A percentile compares a stretch with the other conserved stretches of the same genome.
Evolutionary conservation across 2,329 filamentous ascomycete species (phyloP).

Genomic region (Zelopaecilomyces penicillatus): DNA sequence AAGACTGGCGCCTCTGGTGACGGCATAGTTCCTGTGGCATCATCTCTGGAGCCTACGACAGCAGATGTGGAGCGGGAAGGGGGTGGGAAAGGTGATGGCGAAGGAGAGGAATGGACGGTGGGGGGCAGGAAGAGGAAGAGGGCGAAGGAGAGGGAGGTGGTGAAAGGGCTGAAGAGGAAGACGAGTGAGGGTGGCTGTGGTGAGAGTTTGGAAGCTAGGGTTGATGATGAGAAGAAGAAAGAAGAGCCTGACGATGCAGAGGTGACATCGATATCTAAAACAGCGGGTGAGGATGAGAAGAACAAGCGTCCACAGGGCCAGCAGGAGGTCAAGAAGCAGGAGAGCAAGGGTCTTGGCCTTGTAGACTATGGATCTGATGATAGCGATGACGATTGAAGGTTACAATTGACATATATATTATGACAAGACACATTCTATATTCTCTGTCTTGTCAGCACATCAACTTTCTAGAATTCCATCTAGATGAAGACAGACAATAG

Average conservation of each 20-base stretch:
- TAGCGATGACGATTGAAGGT: conserved; percentile 30
- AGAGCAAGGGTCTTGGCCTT: conserved; percentile 28
- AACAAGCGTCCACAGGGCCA: background rate
- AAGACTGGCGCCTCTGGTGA: conserved; percentile 18
- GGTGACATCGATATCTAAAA: background rate
- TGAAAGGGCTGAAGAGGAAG: conserved; percentile 23
- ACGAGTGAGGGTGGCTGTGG: conserved; percentile 10
- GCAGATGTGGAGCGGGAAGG: conserved; percentile 11
- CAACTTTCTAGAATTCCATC: too few relatives aligned
- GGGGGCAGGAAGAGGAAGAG: conserved; percentile 30
- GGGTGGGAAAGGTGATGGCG: conserved; percentile 15
- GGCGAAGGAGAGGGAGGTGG: conserved; percentile 25
- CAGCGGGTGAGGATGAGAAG: background rate
- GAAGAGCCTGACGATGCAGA: conserved; percentile 1
- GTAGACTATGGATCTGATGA: conserved; percentile 51
- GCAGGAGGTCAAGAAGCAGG: conserved; percentile 2
- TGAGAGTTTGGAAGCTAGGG: conserved; percentile 8
- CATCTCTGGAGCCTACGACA: conserved; percentile 8
- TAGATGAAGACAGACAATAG: too few relatives aligned
- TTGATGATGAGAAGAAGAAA: conserved; percentile 10
- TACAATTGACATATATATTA: background rate
- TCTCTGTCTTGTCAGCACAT: too few relatives aligned
- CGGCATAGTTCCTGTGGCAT: conserved; percentile 1
- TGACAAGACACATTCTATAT: too few relatives aligned
- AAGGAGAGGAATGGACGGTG: conserved; percentile 24